phyloP scores from a whole-genome alignment of 2,329 filamentous ascomycete genomes.

The Passalora sequoiae region DNA sequence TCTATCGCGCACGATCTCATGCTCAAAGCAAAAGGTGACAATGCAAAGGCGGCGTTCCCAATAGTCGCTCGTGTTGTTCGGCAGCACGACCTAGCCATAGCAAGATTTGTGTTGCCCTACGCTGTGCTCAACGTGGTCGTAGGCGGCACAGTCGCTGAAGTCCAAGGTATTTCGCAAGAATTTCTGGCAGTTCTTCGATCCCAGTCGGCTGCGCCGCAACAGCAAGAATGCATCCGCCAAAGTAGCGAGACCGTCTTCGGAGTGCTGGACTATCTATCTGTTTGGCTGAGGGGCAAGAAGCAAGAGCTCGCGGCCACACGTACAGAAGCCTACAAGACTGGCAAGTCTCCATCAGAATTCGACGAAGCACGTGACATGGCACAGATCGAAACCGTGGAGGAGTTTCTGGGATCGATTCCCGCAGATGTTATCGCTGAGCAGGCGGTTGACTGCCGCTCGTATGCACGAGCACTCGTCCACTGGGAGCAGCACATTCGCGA shows the following conservation, averaged over 20 bases:
- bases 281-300: constrained; percentile 80
- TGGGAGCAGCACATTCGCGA: constrained; percentile 84
- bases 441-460: constrained; percentile 90
- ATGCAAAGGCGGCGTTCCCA: constrained; percentile 72
- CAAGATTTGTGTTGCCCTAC: constrained; percentile 85
- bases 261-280: constrained; percentile 83
- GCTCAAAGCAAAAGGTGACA: constrained; percentile 67
- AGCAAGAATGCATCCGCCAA: constrained; percentile 70
- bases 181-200: constrained; percentile 66
- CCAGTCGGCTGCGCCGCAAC: constrained; percentile 51
- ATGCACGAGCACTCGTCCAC: constrained; percentile 85
- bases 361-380: constrained; percentile 50
- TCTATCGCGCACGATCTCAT: constrained; percentile 76
- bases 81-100: constrained; percentile 78
- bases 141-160: constrained; percentile 61
- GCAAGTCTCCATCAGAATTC: constrained; percentile 42
- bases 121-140: constrained; percentile 77
- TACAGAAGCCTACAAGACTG: constrained; percentile 41
- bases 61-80: constrained; percentile 76
- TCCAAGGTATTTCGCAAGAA: constrained; percentile 64
- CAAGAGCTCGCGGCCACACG: constrained; percentile 42
- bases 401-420: constrained; percentile 63
- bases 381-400: constrained; percentile 62
- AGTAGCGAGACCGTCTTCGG: constrained; percentile 92
- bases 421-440: constrained; percentile 71